Conservation (phyloP, 306 rosid genomes). For the Benincasa hispida region DNA sequence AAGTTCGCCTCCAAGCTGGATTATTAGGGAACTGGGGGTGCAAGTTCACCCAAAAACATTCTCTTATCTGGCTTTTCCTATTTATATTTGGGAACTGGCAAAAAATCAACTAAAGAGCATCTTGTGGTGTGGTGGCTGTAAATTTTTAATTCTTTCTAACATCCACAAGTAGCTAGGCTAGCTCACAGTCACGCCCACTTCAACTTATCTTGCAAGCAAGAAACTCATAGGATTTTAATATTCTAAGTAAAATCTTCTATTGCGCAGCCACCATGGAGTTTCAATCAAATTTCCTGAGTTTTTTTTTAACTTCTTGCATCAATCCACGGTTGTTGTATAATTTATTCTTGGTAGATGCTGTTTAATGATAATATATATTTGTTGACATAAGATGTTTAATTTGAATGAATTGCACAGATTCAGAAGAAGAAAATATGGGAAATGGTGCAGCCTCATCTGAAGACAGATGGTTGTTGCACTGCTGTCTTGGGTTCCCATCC, state of each 20-base stretch:
- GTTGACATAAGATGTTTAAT: background rate
- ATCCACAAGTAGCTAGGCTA: too few relatives aligned
- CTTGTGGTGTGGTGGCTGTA: too few relatives aligned
- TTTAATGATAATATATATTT: background rate
- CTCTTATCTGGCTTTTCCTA: too few relatives aligned
- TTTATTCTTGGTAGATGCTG: background rate
- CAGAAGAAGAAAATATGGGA: constrained; percentile 69
- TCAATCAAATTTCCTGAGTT: background rate
- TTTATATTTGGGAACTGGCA: too few relatives aligned
- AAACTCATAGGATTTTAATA: too few relatives aligned
- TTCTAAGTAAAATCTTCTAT: background rate
- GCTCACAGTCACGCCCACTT: too few relatives aligned
- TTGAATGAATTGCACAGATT: constrained; percentile 20
- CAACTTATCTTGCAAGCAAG: too few relatives aligned
- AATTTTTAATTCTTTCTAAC: too few relatives aligned
- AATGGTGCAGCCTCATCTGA: constrained; percentile 57
- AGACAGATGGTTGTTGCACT: constrained; percentile 38
- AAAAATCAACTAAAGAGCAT: too few relatives aligned
- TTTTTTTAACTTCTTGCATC: background rate
- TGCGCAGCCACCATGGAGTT: background rate
- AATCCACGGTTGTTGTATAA: background rate
- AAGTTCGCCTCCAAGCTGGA: too few relatives aligned
- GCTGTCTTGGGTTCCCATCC: constrained; percentile 37
- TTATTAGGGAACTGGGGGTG: too few relatives aligned
- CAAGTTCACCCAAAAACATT: too few relatives aligned